Percentiles rank a stretch among this genome's conserved stretches.
These are phyloP conservation scores for Colletotrichum sp. DNA, from an alignment of 2,329 filamentous ascomycete genomes.

Conservation along the genomic window DNA sequence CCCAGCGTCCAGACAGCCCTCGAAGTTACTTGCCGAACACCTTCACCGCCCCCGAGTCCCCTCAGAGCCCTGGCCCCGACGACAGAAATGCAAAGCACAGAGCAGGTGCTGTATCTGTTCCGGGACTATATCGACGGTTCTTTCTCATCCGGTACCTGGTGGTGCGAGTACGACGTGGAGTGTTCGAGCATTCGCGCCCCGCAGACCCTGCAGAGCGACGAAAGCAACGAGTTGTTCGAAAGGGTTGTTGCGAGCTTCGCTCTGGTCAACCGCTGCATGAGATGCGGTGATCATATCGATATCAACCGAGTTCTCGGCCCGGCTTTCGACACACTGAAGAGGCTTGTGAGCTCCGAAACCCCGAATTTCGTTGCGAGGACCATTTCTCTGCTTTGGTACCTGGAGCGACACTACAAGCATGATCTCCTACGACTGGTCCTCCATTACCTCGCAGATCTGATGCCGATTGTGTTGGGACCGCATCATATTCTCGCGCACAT, in stretches of 20 bases:
- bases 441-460: constrained; percentile 32
- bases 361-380: constrained; percentile 36
- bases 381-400: constrained; percentile 40
- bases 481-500: constrained; percentile 34
- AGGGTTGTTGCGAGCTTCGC: constrained; percentile 37
- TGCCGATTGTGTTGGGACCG: constrained; percentile 33
- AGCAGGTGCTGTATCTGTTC: constrained; percentile 32
- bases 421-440: constrained; percentile 36
- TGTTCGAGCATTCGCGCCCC: constrained; percentile 27
- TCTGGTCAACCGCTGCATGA: constrained; percentile 37
- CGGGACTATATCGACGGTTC: constrained; percentile 33
- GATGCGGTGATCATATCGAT: constrained; percentile 33
- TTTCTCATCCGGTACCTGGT: constrained; percentile 32
- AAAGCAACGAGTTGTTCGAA: constrained; percentile 38
- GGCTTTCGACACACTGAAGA: constrained; percentile 38
- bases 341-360: constrained; percentile 36
- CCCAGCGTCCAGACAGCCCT: constrained; percentile 34
- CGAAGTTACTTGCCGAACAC: constrained; percentile 37
- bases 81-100: constrained; percentile 26
- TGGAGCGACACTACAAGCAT: constrained; percentile 35
- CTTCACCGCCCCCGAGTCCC: constrained; percentile 28
- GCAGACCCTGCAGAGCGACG: constrained; percentile 25
- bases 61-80: constrained; percentile 25
- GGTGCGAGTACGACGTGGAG: constrained; percentile 33
- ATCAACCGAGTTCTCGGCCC: constrained; percentile 35